Conservation (phyloP, 2,329 filamentous ascomycete genomes). For the Talaromyces sp. region DNA sequence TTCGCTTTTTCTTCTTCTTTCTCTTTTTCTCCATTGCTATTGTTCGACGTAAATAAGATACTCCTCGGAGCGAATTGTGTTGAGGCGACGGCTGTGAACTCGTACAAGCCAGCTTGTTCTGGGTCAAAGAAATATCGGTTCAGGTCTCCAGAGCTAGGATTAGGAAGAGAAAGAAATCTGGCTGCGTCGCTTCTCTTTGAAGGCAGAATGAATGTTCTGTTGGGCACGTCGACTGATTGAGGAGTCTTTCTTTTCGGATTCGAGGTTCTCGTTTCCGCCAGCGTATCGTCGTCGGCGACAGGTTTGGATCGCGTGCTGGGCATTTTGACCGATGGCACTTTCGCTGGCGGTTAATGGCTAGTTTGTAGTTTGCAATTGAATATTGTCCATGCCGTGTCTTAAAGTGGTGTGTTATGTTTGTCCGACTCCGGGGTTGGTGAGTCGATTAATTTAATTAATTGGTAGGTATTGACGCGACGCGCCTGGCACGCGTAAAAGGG, state of each 20-base stretch:
- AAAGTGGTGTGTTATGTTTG: too few relatives aligned
- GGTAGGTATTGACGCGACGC: conserved; percentile 22
- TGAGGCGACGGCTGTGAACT: conserved; percentile 55
- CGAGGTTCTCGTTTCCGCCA: conserved; percentile 11
- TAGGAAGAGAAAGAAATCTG: conserved; percentile 52
- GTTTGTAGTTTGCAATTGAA: background rate
- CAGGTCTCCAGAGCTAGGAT: conserved; percentile 47
- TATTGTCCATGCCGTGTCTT: background rate
- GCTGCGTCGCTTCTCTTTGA: conserved; percentile 47
- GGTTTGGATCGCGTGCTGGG: conserved; percentile 24
- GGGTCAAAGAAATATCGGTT: conserved; percentile 57
- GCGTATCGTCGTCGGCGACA: background rate
- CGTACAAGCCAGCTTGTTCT: conserved; percentile 48
- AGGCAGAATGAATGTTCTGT: conserved; percentile 55
- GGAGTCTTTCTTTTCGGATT: conserved; percentile 15
- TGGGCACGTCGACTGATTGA: conserved; percentile 25
- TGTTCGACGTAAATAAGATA: conserved; percentile 47
- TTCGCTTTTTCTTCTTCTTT: conserved; percentile 13
- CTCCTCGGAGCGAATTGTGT: conserved; percentile 49
- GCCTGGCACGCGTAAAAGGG: conserved; percentile 13
- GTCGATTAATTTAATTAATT: background rate
- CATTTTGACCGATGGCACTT: background rate
- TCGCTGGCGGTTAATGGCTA: background rate
- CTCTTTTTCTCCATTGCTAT: conserved; percentile 3
- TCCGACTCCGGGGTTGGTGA: background rate